These are phyloP conservation scores for Linum lewisii DNA, from an alignment of 345 rosid genomes.

Conservation along the genomic window DNA sequence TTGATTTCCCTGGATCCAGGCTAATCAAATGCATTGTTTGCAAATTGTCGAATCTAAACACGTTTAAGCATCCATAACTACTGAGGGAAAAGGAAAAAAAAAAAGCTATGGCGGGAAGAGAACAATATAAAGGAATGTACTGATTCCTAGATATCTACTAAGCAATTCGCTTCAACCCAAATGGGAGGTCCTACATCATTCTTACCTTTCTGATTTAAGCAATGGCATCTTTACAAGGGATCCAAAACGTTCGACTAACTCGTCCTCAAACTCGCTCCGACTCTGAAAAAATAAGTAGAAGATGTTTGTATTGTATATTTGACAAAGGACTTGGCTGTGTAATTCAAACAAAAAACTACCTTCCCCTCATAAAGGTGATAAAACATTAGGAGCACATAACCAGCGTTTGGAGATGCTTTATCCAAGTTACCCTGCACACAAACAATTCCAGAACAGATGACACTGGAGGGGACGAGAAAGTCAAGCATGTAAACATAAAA, in stretches of 20 bases:
- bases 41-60: too few relatives aligned
- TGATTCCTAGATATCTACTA: background rate
- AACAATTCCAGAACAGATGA: constrained; percentile 5
- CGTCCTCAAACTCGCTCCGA: constrained; percentile 72
- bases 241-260: constrained; percentile 82
- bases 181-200: background rate
- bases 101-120: background rate
- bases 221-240: constrained; percentile 86
- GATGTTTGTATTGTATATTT: background rate
- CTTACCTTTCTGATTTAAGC: constrained; percentile 69
- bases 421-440: constrained; percentile 81
- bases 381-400: constrained; percentile 90
- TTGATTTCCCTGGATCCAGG: too few relatives aligned
- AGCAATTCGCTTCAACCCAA: background rate
- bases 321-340: constrained; percentile 2
- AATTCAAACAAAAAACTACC: constrained; percentile 32
- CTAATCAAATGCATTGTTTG: too few relatives aligned
- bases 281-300: constrained; percentile 34
- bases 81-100: background rate
- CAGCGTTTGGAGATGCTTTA: constrained; percentile 72
- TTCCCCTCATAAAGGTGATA: constrained; percentile 94
- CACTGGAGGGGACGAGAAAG: constrained; percentile 8
- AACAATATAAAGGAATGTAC: background rate
- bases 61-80: background rate
- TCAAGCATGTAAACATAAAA: background rate